These are phyloP conservation scores for Urostyla sp. DNA, from an alignment of 73 alveolate species.

Conservation along the genomic window DNA sequence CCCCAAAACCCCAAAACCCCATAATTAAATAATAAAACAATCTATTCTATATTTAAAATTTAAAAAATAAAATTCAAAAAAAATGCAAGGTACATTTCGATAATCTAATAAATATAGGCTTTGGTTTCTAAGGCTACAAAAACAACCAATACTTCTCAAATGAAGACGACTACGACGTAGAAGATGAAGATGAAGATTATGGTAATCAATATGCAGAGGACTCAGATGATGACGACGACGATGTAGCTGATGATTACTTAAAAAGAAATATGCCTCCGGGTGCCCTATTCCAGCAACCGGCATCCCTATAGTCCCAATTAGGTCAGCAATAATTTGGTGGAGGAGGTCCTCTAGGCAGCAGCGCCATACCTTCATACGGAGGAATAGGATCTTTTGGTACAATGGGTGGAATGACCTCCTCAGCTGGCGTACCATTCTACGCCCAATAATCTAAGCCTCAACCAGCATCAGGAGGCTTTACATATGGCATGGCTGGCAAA, in stretches of 20 bases:
- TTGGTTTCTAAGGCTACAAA: too few relatives aligned
- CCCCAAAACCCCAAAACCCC: too few relatives aligned
- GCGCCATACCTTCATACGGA: neutral
- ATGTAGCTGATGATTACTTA: slow-evolving; percentile 14
- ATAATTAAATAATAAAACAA: too few relatives aligned
- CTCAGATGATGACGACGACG: slow-evolving; percentile 26
- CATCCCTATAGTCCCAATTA: neutral
- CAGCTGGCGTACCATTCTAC: slow-evolving; percentile 44
- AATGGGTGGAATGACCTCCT: slow-evolving; percentile 18
- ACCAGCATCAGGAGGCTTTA: slow-evolving; percentile 43
- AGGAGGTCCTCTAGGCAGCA: neutral
- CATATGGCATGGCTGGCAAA: slow-evolving; percentile 53
- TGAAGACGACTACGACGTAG: slow-evolving; percentile 28
- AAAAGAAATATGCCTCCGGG: slow-evolving; percentile 32
- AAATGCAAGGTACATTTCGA: too few relatives aligned
- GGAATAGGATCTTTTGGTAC: slow-evolving; percentile 40
- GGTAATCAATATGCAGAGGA: slow-evolving; percentile 52
- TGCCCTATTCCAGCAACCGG: slow-evolving; percentile 19
- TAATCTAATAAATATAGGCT: too few relatives aligned
- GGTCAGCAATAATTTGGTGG: neutral
- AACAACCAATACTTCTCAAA: slow-evolving; percentile 1
- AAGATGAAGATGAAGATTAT: slow-evolving; percentile 35
- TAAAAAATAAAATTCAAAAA: too few relatives aligned
- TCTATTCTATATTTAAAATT: too few relatives aligned
- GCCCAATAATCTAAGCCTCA: slow-evolving; percentile 30